Conservation (phyloP, 179 eudicot genomes). For the Beta macrorhiza region DNA sequence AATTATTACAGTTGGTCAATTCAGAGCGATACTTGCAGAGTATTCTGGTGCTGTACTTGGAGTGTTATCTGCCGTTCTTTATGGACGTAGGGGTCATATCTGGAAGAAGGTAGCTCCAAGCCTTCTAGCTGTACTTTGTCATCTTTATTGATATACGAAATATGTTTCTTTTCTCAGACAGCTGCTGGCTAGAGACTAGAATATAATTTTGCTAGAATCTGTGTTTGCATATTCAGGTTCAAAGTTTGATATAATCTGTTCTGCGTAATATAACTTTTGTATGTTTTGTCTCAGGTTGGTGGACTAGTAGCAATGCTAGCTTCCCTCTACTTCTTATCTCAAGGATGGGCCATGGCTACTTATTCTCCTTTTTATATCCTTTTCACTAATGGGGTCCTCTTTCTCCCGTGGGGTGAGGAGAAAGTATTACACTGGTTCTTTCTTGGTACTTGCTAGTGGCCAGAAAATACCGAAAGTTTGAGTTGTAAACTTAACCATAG, state of each 20-base stretch:
- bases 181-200: neutral
- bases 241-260: neutral
- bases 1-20: constrained; percentile 21
- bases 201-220: neutral
- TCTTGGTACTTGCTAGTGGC: constrained; percentile 4
- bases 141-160: constrained; percentile 7
- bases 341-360: constrained; percentile 93
- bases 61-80: constrained; percentile 77
- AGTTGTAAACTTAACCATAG: constrained; percentile 57
- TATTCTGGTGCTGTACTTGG: constrained; percentile 98
- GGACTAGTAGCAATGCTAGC: constrained; percentile 84
- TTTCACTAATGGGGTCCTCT: constrained; percentile 11
- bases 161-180: neutral
- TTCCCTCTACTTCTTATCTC: constrained; percentile 79
- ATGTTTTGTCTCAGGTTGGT: constrained; percentile 56
- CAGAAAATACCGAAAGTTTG: constrained; percentile 7
- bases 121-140: constrained; percentile 6
- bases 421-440: neutral
- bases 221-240: neutral
- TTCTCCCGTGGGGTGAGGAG: neutral
- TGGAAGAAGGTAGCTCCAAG: constrained; percentile 75
- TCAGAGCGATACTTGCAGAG: constrained; percentile 86
- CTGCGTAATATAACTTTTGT: constrained; percentile 4
- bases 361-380: constrained; percentile 92
- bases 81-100: constrained; percentile 70